A percentile compares a stretch with the other conserved stretches of the same genome.
Evolutionary conservation across 2,329 filamentous ascomycete species (phyloP).

Genomic region (Nemania bipapillata): DNA sequence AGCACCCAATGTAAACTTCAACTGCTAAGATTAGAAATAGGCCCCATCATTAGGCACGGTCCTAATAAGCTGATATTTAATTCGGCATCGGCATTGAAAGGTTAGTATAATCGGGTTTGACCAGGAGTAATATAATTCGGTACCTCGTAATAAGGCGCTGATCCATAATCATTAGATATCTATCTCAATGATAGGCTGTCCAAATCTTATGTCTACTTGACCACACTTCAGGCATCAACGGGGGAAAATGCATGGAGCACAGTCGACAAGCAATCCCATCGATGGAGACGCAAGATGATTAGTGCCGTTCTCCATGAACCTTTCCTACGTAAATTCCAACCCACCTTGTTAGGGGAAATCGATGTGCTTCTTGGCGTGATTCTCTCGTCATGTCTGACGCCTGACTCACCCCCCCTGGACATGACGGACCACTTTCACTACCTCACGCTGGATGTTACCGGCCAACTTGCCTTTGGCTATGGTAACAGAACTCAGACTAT

Average conservation of each 20-base stretch:
- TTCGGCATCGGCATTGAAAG: not conserved
- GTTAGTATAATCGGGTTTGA: too few species aligned
- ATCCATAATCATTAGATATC: constrained; percentile 30
- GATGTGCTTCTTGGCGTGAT: constrained; percentile 25
- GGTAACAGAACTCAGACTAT: constrained; percentile 36
- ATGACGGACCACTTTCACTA: constrained; percentile 31
- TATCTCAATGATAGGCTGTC: constrained; percentile 31
- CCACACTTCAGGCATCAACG: not conserved
- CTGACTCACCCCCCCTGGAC: constrained; percentile 22
- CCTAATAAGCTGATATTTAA: not conserved
- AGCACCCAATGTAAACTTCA: too few species aligned
- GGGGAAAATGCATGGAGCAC: constrained; percentile 24
- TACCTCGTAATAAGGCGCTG: not conserved
- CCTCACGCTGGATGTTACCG: constrained; percentile 33
- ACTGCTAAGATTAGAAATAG: not conserved
- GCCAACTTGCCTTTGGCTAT: constrained; percentile 39
- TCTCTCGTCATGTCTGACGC: not conserved
- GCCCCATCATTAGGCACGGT: not conserved
- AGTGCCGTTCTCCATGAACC: constrained; percentile 28
- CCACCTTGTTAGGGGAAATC: constrained; percentile 38
- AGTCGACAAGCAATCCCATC: constrained; percentile 24
- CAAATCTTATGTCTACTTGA: constrained; percentile 30
- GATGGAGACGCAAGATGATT: constrained; percentile 25
- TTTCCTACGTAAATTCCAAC: constrained; percentile 40
- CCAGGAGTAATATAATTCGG: too few species aligned